Evolutionary conservation across 257 asterid species (phyloP).

Genomic region (Craterostigma plantagineum): DNA sequence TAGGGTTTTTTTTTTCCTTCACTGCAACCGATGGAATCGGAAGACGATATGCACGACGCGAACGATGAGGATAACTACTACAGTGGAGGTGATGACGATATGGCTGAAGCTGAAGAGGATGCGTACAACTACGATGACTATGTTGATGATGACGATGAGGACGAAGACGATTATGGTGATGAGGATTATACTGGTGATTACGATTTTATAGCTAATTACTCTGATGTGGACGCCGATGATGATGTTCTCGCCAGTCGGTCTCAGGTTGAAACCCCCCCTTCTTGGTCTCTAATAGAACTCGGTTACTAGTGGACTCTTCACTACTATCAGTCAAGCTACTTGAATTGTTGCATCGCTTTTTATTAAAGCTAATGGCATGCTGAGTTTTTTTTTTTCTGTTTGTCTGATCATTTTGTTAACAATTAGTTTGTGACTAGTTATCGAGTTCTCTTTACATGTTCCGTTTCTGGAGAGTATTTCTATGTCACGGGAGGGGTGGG

Average conservation of each 20-base stretch:
- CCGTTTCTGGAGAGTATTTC: no score
- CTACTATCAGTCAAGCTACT: no score
- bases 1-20: constrained; percentile 18
- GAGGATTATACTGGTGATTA: constrained; percentile 1
- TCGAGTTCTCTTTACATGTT: no score
- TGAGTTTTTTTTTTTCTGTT: no score
- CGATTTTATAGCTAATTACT: neutral
- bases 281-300: no score
- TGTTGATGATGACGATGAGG: constrained; percentile 24
- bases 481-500: neutral
- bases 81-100: constrained; percentile 40
- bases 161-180: constrained; percentile 10
- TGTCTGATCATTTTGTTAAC: no score
- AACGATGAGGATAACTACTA: constrained; percentile 66
- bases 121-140: constrained; percentile 15
- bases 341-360: no score
- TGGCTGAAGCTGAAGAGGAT: constrained; percentile 16
- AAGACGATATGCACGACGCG: constrained; percentile 92
- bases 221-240: constrained; percentile 17
- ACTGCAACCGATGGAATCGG: constrained; percentile 44
- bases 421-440: no score
- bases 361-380: no score
- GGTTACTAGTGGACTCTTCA: no score
- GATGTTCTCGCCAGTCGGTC: constrained; percentile 35
- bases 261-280: constrained; percentile 27